Evolutionary conservation across 257 asterid genomes (phyloP), one percentile per base, ranked within the genome.

Genomic region (Lycium barbarum): DNA sequence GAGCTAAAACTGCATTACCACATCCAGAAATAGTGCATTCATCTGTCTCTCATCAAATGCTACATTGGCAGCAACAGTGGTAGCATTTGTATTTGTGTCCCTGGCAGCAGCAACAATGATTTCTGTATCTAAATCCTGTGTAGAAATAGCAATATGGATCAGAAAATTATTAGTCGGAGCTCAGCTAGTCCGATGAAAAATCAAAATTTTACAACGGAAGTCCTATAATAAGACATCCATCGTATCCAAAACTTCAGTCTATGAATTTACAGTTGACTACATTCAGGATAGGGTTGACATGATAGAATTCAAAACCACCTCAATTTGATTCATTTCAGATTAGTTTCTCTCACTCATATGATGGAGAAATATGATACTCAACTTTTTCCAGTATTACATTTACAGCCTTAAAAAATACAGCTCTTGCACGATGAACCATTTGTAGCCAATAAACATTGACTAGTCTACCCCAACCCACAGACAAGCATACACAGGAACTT

Each of bases 21-120:
- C 76, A 76, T 97, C 98, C 59, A 97, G 97, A 88, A 95, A 97
- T 80, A 97, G 92, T 43, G 98, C 97, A 62, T 94, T 97, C 99
- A 95, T 95, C 86, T 97, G 98, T 88, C 95, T 91, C 89, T 97
- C 98, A 26, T 97, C 98, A 59, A 93, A 90, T 66, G 90, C 87
- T 82, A 97, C 86, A 86, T 94, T 95, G 76, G 99, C 98, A 43
- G 98, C 89, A 72, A 95, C 92, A 20, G 98, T 93, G 18, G 98
- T 93, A 79, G 96, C 97, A 85, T 88, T 96, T 79, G 96, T 91
- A 86, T 82, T 89, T 20, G 93, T 86, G 80, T 88, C 93, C 86
- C 97, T 92, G 80, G 97, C 95, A 6, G 99, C 88, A 58, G 99
- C 98, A 83, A 97, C 98, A 86, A 95, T 72, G 87, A 97, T 88